Evolutionary conservation across 768 basidiomycete species (phyloP).

Genomic region (Mrakia hoshinonis): DNA sequence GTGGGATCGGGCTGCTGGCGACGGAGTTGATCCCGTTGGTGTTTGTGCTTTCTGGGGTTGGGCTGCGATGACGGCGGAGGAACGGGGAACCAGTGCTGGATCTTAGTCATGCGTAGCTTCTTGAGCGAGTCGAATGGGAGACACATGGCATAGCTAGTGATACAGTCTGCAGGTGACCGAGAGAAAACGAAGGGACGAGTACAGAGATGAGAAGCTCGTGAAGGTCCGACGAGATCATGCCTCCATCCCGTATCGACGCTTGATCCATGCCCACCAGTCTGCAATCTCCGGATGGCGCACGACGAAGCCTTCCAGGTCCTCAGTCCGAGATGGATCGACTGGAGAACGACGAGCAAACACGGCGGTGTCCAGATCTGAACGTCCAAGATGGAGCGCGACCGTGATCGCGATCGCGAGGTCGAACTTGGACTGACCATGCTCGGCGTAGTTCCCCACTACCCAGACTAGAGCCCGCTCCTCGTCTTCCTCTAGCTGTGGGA

Average conservation of each 20-base stretch:
- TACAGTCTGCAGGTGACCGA: too few relatives aligned
- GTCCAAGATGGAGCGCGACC: too few relatives aligned
- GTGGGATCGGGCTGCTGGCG: conserved; percentile 12
- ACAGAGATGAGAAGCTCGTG: too few relatives aligned
- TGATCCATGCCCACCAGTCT: background rate
- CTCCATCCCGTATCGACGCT: background rate
- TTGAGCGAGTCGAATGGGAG: too few relatives aligned
- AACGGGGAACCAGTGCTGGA: too few relatives aligned
- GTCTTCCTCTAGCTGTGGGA: too few relatives aligned
- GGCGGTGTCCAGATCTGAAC: background rate
- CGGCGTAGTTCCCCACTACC: conserved; percentile 4
- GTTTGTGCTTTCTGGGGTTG: conserved; percentile 5
- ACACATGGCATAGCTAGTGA: too few relatives aligned
- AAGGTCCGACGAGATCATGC: background rate
- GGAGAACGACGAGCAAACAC: background rate
- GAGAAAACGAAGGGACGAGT: too few relatives aligned
- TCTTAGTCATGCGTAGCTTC: too few relatives aligned
- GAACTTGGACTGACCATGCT: background rate
- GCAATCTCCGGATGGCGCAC: background rate
- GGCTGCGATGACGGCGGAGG: background rate
- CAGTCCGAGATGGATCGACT: conserved; percentile 2
- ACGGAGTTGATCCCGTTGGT: background rate
- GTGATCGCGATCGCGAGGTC: too few relatives aligned
- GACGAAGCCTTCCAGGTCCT: background rate
- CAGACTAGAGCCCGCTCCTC: background rate